phyloP scores from a whole-genome alignment of 164 flowering plant species.

The Umbellularia californica region DNA sequence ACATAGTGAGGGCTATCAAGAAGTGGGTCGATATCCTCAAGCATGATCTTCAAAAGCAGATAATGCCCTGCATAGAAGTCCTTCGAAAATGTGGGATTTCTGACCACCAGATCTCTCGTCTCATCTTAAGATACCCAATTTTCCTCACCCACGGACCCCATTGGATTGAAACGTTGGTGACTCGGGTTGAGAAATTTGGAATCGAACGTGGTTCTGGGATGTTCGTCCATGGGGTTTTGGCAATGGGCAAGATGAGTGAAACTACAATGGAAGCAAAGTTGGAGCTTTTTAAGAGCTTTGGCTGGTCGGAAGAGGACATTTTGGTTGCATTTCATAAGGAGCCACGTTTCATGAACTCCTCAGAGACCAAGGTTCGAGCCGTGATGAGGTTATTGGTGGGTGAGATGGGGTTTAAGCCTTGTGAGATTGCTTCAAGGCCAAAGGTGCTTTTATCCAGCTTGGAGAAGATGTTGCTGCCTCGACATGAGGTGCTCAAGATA shows the following conservation, averaged over 20 bases:
- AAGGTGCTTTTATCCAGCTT: constrained; percentile 4
- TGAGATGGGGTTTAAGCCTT: constrained; percentile 4
- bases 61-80: background rate
- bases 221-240: constrained; percentile 6
- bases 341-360: constrained; percentile 4
- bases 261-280: constrained; percentile 6
- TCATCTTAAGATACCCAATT: constrained; percentile 1
- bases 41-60: background rate
- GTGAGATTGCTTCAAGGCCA: background rate
- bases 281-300: constrained; percentile 5
- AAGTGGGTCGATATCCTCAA: background rate
- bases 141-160: background rate
- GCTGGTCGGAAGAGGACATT: constrained; percentile 14
- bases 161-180: background rate
- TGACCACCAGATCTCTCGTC: background rate
- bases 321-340: constrained; percentile 8
- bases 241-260: background rate
- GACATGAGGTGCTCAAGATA: constrained; percentile 8
- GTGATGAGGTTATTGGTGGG: constrained; percentile 5
- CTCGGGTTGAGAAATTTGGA: constrained; percentile 8
- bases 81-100: constrained; percentile 3
- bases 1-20: constrained; percentile 1
- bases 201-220: background rate
- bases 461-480: constrained; percentile 13
- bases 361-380: constrained; percentile 8